Evolutionary conservation across 164 flowering plant genomes (phyloP).

Genomic region (Vitis riparia): DNA sequence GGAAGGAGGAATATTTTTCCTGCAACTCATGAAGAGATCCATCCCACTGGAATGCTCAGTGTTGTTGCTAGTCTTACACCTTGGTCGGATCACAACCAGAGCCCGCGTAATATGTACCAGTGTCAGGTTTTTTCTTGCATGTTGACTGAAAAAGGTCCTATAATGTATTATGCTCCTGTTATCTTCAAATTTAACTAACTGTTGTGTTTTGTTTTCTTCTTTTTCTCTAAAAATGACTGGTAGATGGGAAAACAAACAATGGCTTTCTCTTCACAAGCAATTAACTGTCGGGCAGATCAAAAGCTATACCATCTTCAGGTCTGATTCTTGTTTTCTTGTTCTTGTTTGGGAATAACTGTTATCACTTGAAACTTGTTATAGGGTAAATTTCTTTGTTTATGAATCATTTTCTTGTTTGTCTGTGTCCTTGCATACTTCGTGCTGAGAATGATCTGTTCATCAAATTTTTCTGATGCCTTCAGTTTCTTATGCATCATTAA

Average conservation of each 20-base stretch:
- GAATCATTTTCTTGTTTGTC: no score
- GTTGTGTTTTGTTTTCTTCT: background rate
- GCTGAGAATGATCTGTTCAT: no score
- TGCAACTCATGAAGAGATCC: conserved; percentile 94
- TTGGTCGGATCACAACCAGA: conserved; percentile 97
- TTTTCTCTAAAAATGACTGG: conserved; percentile 8
- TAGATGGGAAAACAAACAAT: conserved; percentile 99
- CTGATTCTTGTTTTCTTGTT: background rate
- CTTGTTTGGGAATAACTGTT: no score
- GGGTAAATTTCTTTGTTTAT: no score
- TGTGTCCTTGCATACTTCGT: no score
- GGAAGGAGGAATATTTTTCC: conserved; percentile 61
- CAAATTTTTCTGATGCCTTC: no score
- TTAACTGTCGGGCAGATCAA: conserved; percentile 82
- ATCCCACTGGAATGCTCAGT: conserved; percentile 87
- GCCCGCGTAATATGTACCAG: conserved; percentile 98
- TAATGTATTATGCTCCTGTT: conserved; percentile 1
- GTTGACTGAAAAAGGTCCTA: background rate
- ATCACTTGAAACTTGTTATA: no score
- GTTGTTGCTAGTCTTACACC: conserved; percentile 95
- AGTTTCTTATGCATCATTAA: no score
- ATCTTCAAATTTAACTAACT: background rate
- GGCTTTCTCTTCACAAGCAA: conserved; percentile 84
- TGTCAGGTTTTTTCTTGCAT: conserved; percentile 65
- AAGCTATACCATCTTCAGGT: conserved; percentile 97